Conservation (phyloP, 495 filamentous ascomycete species). For the Daldinia concentrica region DNA sequence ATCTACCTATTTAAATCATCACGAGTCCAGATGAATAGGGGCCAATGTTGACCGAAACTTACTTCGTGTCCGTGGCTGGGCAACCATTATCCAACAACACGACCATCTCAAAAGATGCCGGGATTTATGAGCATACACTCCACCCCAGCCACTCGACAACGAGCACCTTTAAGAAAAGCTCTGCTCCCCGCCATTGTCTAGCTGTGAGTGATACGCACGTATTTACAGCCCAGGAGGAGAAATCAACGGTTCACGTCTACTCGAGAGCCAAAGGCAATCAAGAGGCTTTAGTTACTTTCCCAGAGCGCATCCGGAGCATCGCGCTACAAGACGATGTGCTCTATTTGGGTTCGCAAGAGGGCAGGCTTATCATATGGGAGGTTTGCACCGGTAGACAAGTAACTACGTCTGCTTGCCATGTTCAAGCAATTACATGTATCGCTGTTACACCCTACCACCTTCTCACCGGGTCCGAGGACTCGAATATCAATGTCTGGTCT, state of each 20-base stretch:
- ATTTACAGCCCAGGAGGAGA: slow-evolving; percentile 89
- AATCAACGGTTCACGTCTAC: slow-evolving; percentile 92
- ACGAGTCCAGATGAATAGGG: slow-evolving; percentile 10
- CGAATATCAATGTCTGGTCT: slow-evolving; percentile 91
- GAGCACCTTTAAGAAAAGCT: slow-evolving; percentile 91
- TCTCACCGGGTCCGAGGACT: slow-evolving; percentile 87
- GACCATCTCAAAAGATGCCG: slow-evolving; percentile 75
- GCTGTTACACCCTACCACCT: slow-evolving; percentile 79
- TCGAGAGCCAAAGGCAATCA: slow-evolving; percentile 82
- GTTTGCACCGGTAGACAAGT: slow-evolving; percentile 89
- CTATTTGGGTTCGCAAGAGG: slow-evolving; percentile 84
- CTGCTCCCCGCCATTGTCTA: slow-evolving; percentile 77
- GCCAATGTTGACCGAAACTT: slow-evolving; percentile 80
- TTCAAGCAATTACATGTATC: slow-evolving; percentile 83
- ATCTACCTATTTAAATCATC: slow-evolving; percentile 2
- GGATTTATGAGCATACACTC: slow-evolving; percentile 84
- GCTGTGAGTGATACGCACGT: slow-evolving; percentile 85
- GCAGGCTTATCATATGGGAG: slow-evolving; percentile 93
- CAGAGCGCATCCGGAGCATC: slow-evolving; percentile 82
- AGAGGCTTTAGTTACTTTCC: slow-evolving; percentile 85
- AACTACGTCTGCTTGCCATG: slow-evolving; percentile 85
- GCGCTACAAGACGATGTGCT: slow-evolving; percentile 71
- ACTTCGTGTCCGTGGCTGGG: slow-evolving; percentile 77
- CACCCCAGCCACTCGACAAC: slow-evolving; percentile 76
- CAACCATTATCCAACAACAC: slow-evolving; percentile 70